Evolutionary conservation across 176 grass and related monocot species (phyloP).

Genomic region (Oryza officinalis): DNA sequence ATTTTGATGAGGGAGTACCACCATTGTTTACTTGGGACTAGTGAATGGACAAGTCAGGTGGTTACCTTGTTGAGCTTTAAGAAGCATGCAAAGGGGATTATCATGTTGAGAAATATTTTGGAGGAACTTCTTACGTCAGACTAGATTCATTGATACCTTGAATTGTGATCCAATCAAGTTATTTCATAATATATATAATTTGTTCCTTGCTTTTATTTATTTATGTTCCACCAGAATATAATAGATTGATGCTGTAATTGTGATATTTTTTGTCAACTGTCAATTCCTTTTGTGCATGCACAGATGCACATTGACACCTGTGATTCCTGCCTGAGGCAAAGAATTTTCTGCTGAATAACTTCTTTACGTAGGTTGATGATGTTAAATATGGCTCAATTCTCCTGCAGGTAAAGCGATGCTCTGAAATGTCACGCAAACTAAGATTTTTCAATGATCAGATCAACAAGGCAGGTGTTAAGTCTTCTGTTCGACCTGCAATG

Average conservation of each 20-base stretch:
- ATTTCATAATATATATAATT: slow-evolving; percentile 4
- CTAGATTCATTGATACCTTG: background rate
- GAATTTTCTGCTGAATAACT: background rate
- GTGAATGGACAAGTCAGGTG: background rate
- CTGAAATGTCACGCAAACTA: slow-evolving; percentile 95
- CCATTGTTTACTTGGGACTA: background rate
- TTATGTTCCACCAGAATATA: background rate
- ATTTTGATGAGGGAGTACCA: background rate
- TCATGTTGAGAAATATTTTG: slow-evolving; percentile 3
- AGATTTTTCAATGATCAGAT: slow-evolving; percentile 93
- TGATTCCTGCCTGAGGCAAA: background rate
- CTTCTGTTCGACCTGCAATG: slow-evolving; percentile 64
- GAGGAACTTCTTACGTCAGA: background rate
- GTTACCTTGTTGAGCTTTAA: background rate
- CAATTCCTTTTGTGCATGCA: slow-evolving; percentile 3
- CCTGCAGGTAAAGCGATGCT: slow-evolving; percentile 83
- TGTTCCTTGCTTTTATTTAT: background rate
- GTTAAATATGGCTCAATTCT: background rate
- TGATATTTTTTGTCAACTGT: background rate
- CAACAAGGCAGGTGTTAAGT: slow-evolving; percentile 66
- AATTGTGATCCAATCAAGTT: background rate
- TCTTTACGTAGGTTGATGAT: slow-evolving; percentile 15
- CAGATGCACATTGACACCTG: background rate
- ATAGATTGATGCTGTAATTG: background rate
- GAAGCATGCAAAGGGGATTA: background rate